Percentiles rank a stretch among this genome's conserved stretches.
These are phyloP conservation scores for Auxenochlorella pyrenoidosa DNA, from an alignment of 139 green algal species.

Conservation along the genomic window DNA sequence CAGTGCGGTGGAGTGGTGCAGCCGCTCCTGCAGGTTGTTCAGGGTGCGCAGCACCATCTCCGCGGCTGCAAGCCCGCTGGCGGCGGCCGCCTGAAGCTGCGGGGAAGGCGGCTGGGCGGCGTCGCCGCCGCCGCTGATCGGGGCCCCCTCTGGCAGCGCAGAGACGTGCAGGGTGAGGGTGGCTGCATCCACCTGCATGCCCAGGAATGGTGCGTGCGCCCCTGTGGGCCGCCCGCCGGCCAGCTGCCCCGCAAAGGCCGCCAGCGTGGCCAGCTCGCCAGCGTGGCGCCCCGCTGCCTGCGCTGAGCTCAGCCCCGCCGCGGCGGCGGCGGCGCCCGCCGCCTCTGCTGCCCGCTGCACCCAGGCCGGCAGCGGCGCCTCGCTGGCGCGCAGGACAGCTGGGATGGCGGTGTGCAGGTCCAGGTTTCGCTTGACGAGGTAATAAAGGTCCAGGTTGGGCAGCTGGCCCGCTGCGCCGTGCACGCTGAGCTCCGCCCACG, in stretches of 20 bases:
- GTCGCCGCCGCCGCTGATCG: no score
- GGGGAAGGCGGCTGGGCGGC: neutral
- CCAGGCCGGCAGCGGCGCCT: neutral
- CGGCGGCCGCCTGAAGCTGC: neutral
- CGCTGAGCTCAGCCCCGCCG: neutral
- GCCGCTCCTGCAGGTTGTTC: constrained; percentile 85
- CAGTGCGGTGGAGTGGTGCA: constrained; percentile 86
- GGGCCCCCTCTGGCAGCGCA: neutral
- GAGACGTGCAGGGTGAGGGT: constrained; percentile 19
- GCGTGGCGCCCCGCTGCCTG: neutral
- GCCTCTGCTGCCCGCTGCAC: neutral
- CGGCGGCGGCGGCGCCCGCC: neutral
- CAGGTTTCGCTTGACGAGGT: constrained; percentile 55
- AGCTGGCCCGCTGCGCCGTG: constrained; percentile 71
- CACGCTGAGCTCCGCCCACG: constrained; percentile 55
- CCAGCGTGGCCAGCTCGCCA: neutral
- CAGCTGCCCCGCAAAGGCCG: constrained; percentile 19
- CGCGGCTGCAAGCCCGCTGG: neutral
- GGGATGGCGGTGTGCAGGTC: constrained; percentile 17
- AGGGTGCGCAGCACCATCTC: constrained; percentile 38
- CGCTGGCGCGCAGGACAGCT: neutral
- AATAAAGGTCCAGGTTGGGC: constrained; percentile 84
- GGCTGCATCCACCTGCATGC: constrained; percentile 13
- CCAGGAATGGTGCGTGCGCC: constrained; percentile 1
- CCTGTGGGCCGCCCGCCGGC: constrained; percentile 18